Conservation (phyloP, 345 rosid genomes). For the Cochlearia excelsa region DNA sequence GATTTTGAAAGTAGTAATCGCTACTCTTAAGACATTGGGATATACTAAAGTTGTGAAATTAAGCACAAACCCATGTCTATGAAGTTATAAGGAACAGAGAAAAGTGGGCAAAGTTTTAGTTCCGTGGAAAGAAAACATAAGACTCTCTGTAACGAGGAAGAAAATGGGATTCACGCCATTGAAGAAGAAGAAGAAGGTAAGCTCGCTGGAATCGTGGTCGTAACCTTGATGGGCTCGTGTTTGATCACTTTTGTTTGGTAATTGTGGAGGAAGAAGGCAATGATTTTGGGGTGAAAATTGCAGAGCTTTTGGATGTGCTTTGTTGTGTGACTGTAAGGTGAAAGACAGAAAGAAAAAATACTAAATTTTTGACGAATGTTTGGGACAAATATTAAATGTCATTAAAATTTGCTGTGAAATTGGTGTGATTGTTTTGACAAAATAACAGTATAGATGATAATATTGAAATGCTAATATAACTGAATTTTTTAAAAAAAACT, state of each 20-base stretch:
- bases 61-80: background rate
- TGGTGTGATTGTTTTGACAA: no score
- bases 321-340: conserved; percentile 16
- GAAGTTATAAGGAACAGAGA: background rate
- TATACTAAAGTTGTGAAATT: background rate
- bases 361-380: background rate
- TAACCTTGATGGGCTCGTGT: no score
- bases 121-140: conserved; percentile 16
- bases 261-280: conserved; percentile 22
- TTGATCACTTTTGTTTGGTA: conserved; percentile 6
- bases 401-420: no score
- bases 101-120: conserved; percentile 5
- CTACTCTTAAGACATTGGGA: conserved; percentile 14
- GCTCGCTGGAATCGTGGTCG: conserved; percentile 25
- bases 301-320: conserved; percentile 16
- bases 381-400: background rate
- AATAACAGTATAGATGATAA: no score
- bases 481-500: no score
- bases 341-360: background rate
- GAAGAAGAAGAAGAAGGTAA: background rate
- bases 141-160: conserved; percentile 2
- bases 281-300: conserved; percentile 18
- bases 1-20: conserved; percentile 10
- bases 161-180: conserved; percentile 26
- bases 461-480: no score